Conservation (phyloP, 208 protist species). For the Leishmania guyanensis region DNA sequence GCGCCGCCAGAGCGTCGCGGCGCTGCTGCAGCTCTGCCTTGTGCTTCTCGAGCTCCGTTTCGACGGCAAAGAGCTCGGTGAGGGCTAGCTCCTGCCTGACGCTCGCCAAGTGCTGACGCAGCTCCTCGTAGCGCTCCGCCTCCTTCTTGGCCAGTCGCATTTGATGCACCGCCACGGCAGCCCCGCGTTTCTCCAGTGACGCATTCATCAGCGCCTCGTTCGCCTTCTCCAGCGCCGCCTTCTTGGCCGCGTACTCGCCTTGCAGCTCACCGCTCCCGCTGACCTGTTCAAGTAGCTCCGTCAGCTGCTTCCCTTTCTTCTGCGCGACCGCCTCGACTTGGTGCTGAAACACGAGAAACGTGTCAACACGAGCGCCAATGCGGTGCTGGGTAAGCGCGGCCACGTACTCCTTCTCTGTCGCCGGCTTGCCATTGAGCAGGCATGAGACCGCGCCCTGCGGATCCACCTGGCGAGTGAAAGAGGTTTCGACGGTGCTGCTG, state of each 20-base stretch:
- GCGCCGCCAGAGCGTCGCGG: slow-evolving; percentile 47
- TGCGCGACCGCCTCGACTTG: slow-evolving; percentile 96
- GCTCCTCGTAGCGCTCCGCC: slow-evolving; percentile 88
- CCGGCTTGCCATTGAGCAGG: slow-evolving; percentile 75
- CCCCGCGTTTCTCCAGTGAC: slow-evolving; percentile 89
- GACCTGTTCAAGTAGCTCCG: slow-evolving; percentile 96
- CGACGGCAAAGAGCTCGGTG: slow-evolving; percentile 91
- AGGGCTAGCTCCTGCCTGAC: slow-evolving; percentile 78
- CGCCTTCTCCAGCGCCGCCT: slow-evolving; percentile 66
- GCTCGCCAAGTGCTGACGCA: slow-evolving; percentile 45
- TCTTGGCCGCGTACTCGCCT: slow-evolving; percentile 92
- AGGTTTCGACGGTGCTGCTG: slow-evolving; percentile 44
- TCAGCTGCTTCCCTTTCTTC: slow-evolving; percentile 95
- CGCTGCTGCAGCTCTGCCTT: slow-evolving; percentile 66
- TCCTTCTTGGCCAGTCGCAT: slow-evolving; percentile 96
- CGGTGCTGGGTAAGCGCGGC: slow-evolving; percentile 63
- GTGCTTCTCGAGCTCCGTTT: slow-evolving; percentile 72
- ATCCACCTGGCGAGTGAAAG: slow-evolving; percentile 82
- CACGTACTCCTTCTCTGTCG: slow-evolving; percentile 88
- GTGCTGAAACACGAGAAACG: slow-evolving; percentile 97
- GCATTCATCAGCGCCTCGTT: slow-evolving; percentile 80
- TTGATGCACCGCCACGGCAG: slow-evolving; percentile 92
- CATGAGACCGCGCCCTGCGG: slow-evolving; percentile 60
- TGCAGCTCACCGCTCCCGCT: slow-evolving; percentile 93
- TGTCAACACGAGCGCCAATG: slow-evolving; percentile 91